Evolutionary conservation across 257 asterid species (phyloP).

Genomic region (Thymus quinquecostatus): DNA sequence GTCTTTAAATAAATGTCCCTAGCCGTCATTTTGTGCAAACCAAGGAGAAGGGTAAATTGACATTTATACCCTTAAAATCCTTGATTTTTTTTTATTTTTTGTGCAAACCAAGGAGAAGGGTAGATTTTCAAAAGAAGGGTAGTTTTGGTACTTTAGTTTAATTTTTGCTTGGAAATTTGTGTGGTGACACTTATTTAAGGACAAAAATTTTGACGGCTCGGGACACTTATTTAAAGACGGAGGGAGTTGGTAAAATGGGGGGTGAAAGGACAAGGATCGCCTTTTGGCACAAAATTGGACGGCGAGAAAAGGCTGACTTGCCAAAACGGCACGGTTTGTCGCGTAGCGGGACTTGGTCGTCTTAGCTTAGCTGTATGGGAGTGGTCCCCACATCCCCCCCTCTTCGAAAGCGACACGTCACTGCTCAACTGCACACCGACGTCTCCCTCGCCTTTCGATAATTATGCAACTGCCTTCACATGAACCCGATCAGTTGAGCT

Average conservation of each 20-base stretch:
- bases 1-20: too few relatives aligned
- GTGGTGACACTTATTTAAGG: too few relatives aligned
- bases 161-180: too few relatives aligned
- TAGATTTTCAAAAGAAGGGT: too few relatives aligned
- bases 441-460: slow-evolving; percentile 21
- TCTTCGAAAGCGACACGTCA: slow-evolving; percentile 27
- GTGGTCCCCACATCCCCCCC: slow-evolving; percentile 29
- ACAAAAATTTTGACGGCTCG: too few relatives aligned
- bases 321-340: slow-evolving; percentile 60
- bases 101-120: too few relatives aligned
- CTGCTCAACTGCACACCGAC: slow-evolving; percentile 39
- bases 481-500: slow-evolving; percentile 9
- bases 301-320: slow-evolving; percentile 22
- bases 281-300: slow-evolving; percentile 3
- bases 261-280: neutral
- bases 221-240: too few relatives aligned
- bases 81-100: too few relatives aligned
- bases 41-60: too few relatives aligned
- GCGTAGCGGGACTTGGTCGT: slow-evolving; percentile 42
- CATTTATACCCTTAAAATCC: too few relatives aligned
- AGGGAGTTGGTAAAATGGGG: neutral
- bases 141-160: too few relatives aligned
- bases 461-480: neutral
- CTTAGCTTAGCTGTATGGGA: neutral
- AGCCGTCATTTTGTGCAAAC: too few relatives aligned